Conservation (phyloP, 129 eudicot species). For the Sambucus nigra region DNA sequence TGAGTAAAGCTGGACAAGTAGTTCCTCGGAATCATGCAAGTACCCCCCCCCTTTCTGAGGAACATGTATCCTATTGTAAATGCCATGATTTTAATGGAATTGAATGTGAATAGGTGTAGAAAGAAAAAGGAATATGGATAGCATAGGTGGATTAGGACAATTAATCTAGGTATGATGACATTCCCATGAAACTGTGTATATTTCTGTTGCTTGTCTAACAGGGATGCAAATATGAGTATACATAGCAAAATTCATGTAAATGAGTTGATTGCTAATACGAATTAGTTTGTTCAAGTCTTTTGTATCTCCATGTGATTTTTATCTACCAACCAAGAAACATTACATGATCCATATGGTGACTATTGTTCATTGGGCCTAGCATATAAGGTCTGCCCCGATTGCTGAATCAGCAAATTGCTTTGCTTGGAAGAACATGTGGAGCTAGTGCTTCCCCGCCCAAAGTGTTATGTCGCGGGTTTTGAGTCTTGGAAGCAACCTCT, state of each 20-base stretch:
- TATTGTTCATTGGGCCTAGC: too few relatives aligned
- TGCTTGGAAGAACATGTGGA: too few relatives aligned
- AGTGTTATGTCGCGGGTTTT: too few relatives aligned
- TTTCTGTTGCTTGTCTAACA: not conserved
- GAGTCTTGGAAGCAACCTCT: too few relatives aligned
- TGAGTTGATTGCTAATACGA: not conserved
- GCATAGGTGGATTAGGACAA: not conserved
- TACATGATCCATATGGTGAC: too few relatives aligned
- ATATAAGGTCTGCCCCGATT: too few relatives aligned
- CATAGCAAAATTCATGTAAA: not conserved
- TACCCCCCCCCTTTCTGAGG: not conserved
- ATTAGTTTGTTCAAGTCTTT: too few relatives aligned
- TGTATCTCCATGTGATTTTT: too few relatives aligned
- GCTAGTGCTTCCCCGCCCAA: too few relatives aligned
- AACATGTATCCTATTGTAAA: constrained; percentile 11
- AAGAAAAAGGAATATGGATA: too few relatives aligned
- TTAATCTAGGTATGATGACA: not conserved
- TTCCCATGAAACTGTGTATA: not conserved
- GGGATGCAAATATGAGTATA: not conserved
- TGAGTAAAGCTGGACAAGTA: constrained; percentile 18
- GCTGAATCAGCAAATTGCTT: too few relatives aligned
- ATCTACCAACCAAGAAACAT: too few relatives aligned
- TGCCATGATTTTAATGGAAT: constrained; percentile 8
- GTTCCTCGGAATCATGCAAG: constrained; percentile 9
- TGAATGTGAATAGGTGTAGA: constrained; percentile 4